phyloP scores from a whole-genome alignment of 1,284 basidiomycete species.

The Melanopsichium pennsylvanicum region DNA sequence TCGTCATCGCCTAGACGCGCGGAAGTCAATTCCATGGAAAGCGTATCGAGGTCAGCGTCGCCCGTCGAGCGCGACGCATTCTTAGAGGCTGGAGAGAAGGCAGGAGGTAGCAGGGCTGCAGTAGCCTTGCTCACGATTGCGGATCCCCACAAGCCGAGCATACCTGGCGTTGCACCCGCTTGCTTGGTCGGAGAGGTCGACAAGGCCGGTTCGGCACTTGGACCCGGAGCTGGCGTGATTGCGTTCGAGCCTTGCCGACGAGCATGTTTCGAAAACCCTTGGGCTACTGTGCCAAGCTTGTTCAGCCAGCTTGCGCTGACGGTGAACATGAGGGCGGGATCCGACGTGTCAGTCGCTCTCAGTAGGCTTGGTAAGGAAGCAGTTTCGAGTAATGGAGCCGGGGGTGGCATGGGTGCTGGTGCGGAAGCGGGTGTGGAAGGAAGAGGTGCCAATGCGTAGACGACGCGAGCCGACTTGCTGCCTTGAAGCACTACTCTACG shows the following conservation, averaged over 20 bases:
- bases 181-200: slow-evolving; percentile 25
- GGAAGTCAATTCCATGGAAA: neutral
- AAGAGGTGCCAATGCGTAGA: slow-evolving; percentile 53
- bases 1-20: slow-evolving; percentile 5
- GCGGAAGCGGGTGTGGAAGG: slow-evolving; percentile 25
- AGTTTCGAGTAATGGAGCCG: slow-evolving; percentile 30
- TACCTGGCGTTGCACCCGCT: slow-evolving; percentile 12
- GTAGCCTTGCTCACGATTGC: slow-evolving; percentile 40
- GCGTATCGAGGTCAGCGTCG: slow-evolving; percentile 30
- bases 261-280: slow-evolving; percentile 57
- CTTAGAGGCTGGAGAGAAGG: slow-evolving; percentile 9
- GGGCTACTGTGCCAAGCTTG: slow-evolving; percentile 63
- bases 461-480: slow-evolving; percentile 63
- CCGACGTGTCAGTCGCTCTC: slow-evolving; percentile 9
- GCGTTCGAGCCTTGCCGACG: slow-evolving; percentile 29
- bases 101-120: slow-evolving; percentile 22
- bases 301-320: slow-evolving; percentile 64
- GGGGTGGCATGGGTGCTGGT: slow-evolving; percentile 48
- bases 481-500: slow-evolving; percentile 69
- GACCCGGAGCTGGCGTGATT: neutral
- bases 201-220: neutral
- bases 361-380: slow-evolving; percentile 28
- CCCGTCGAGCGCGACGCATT: slow-evolving; percentile 20
- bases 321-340: slow-evolving; percentile 54
- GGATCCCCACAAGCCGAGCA: slow-evolving; percentile 48